Percentiles rank a stretch among this genome's conserved stretches.
These are phyloP conservation scores for Candida corydali DNA, from an alignment of 805 yeast species.

Conservation along the genomic window DNA sequence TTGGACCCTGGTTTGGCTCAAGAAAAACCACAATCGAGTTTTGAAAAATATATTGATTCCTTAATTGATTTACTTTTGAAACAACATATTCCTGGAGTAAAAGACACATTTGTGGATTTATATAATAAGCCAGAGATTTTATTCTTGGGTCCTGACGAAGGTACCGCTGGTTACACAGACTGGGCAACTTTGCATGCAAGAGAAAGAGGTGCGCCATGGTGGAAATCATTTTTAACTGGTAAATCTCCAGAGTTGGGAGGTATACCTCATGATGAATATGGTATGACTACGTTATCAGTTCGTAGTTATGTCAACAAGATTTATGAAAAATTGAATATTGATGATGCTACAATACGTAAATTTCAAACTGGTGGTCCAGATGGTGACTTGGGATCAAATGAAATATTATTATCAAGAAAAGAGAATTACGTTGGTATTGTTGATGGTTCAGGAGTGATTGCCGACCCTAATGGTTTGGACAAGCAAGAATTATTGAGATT, in stretches of 20 bases:
- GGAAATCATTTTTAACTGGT: conserved; percentile 98
- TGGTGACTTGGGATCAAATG: conserved; percentile 96
- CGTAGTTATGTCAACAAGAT: conserved; percentile 86
- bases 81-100: conserved; percentile 66
- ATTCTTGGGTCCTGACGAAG: conserved; percentile 99
- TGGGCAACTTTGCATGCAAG: conserved; percentile 98
- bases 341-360: conserved; percentile 58
- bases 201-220: conserved; percentile 90
- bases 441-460: conserved; percentile 94
- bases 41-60: conserved; percentile 89
- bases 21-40: conserved; percentile 76
- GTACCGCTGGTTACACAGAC: conserved; percentile 91
- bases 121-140: conserved; percentile 83
- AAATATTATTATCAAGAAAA: conserved; percentile 76
- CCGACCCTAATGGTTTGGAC: conserved; percentile 87
- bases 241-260: conserved; percentile 91
- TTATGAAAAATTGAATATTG: conserved; percentile 70
- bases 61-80: conserved; percentile 75
- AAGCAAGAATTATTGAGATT: conserved; percentile 72
- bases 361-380: conserved; percentile 99
- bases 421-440: conserved; percentile 86
- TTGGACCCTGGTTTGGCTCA: conserved; percentile 75
- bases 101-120: conserved; percentile 81
- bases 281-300: conserved; percentile 95
- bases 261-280: conserved; percentile 96